Percentiles rank a stretch among this genome's conserved stretches.
Conservation (phyloP, 768 basidiomycete genomes). For the Boletales sp. region DNA sequence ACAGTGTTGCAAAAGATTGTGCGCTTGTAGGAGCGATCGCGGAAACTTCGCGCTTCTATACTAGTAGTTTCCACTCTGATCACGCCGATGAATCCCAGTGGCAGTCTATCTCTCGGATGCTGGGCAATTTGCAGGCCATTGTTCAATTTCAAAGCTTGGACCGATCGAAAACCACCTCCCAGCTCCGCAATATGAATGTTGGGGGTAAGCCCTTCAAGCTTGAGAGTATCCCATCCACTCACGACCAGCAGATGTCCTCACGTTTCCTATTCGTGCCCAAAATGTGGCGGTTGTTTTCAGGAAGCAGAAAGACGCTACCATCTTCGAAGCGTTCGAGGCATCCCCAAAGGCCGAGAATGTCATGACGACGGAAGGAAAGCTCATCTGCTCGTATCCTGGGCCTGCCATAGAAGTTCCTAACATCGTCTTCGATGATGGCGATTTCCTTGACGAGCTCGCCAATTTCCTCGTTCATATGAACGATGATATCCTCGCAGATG, state of each 20-base stretch:
- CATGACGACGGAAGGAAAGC: not conserved
- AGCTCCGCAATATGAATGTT: no score
- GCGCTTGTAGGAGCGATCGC: not conserved
- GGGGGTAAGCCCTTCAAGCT: no score
- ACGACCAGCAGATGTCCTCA: not conserved
- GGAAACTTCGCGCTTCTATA: not conserved
- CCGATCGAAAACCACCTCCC: not conserved
- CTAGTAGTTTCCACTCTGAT: not conserved
- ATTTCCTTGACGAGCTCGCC: no score
- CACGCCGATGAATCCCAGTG: not conserved
- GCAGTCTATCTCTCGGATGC: not conserved
- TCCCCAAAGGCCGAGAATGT: not conserved
- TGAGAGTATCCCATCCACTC: not conserved
- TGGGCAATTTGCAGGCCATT: not conserved
- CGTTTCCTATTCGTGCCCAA: not conserved
- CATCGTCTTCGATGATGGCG: constrained; percentile 23
- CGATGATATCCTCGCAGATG: no score
- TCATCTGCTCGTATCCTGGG: not conserved
- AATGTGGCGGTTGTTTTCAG: not conserved
- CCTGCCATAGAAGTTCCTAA: not conserved
- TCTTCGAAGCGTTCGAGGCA: not conserved
- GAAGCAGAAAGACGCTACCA: not conserved
- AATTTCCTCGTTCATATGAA: no score
- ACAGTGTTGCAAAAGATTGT: not conserved
- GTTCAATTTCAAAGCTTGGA: not conserved